phyloP scores from a whole-genome alignment of 495 filamentous ascomycete species.

The Penicillium riverlandense region DNA sequence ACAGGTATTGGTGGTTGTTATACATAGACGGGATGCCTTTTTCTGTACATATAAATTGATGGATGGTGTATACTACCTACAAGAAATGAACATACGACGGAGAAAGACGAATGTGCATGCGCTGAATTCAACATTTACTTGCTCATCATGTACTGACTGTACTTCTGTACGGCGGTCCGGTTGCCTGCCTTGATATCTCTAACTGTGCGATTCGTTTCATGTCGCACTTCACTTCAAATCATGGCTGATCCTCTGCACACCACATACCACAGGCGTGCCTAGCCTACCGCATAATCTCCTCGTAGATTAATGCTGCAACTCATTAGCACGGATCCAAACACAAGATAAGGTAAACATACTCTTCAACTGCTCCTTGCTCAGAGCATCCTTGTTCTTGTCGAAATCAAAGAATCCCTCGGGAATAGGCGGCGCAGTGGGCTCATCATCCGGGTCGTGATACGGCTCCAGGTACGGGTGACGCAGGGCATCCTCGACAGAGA shows the following conservation, averaged over 20 bases:
- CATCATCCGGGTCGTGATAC: conserved; percentile 98
- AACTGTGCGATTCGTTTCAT: neutral
- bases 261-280: neutral
- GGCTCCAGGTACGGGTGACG: conserved; percentile 98
- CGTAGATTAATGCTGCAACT: conserved; percentile 73
- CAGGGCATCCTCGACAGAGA: conserved; percentile 93
- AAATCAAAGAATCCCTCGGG: conserved; percentile 99
- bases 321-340: conserved; percentile 3
- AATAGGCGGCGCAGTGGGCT: conserved; percentile 93
- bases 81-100: too few species aligned
- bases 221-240: conserved; percentile 1
- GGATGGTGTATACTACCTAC: too few species aligned
- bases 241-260: neutral
- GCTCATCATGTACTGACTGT: neutral
- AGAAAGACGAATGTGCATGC: neutral
- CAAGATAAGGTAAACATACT: conserved; percentile 36
- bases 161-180: neutral
- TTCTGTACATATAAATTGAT: too few species aligned
- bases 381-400: conserved; percentile 97
- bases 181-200: conserved; percentile 4
- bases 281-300: conserved; percentile 96
- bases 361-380: conserved; percentile 98
- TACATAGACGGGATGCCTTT: too few species aligned
- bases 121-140: neutral
- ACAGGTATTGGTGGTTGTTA: too few species aligned